Evolutionary conservation across 75 land plant genomes (phyloP).

Genomic region (Pseudotsuga menziesii): DNA sequence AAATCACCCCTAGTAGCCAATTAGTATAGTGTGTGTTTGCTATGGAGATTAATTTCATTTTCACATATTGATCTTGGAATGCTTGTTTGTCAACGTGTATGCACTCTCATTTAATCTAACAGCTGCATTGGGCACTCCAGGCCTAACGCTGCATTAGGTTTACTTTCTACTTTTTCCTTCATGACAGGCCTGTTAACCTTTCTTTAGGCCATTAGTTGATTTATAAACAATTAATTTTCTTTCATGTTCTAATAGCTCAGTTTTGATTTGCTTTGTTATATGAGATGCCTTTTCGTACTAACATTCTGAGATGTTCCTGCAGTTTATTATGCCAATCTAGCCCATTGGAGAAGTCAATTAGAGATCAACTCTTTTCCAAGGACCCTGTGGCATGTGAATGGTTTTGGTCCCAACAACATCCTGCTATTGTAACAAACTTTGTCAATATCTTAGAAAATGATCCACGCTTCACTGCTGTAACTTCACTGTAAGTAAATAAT

Average conservation of each 20-base stretch:
- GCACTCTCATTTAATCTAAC: no score
- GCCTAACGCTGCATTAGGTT: no score
- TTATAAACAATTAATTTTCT: background rate
- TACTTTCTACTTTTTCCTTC: no score
- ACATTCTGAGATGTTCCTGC: constrained; percentile 13
- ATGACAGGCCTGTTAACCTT: no score
- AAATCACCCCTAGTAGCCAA: no score
- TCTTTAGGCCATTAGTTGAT: no score
- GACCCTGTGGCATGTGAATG: constrained; percentile 75
- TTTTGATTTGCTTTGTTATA: background rate
- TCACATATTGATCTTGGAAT: no score
- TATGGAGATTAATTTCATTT: no score
- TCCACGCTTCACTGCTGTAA: constrained; percentile 56
- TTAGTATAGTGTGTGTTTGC: no score
- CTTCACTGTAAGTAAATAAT: constrained; percentile 44
- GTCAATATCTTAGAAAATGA: constrained; percentile 74
- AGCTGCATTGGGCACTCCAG: no score
- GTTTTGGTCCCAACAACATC: constrained; percentile 87
- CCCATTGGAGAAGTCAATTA: constrained; percentile 69
- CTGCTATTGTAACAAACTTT: constrained; percentile 57
- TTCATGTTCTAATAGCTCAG: background rate
- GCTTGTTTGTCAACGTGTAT: no score
- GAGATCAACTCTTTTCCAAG: constrained; percentile 59
- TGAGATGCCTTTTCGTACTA: background rate
- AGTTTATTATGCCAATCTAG: constrained; percentile 61